phyloP scores from a whole-genome alignment of 2,329 filamentous ascomycete genomes.

The Xylariaceae sp. region DNA sequence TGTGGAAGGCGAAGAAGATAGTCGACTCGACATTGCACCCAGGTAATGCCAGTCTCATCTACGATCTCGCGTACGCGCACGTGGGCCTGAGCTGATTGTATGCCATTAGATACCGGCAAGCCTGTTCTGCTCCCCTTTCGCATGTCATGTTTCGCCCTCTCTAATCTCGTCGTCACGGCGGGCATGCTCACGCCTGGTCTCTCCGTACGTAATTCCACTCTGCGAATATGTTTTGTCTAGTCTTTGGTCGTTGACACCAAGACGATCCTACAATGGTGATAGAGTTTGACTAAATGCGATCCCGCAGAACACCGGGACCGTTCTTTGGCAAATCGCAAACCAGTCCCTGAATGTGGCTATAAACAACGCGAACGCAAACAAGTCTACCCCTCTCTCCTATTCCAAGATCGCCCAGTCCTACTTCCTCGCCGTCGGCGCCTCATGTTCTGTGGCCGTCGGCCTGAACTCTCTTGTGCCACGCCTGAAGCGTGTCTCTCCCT shows the following conservation, averaged over 20 bases:
- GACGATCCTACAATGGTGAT: background rate
- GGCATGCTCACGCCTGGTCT: constrained; percentile 95
- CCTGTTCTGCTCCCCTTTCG: constrained; percentile 92
- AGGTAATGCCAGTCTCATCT: constrained; percentile 49
- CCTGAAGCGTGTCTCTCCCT: constrained; percentile 70
- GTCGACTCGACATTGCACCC: constrained; percentile 95
- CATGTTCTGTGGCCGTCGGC: constrained; percentile 88
- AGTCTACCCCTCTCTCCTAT: constrained; percentile 82
- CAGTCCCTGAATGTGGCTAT: constrained; percentile 98
- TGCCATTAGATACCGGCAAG: constrained; percentile 73
- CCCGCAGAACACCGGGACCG: constrained; percentile 68
- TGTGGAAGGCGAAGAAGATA: constrained; percentile 96
- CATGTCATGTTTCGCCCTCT: constrained; percentile 93
- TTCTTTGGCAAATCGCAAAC: constrained; percentile 93
- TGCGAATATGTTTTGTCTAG: background rate
- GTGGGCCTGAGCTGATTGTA: constrained; percentile 12
- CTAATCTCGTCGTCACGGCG: constrained; percentile 89
- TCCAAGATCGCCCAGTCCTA: constrained; percentile 85
- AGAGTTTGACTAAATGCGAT: constrained; percentile 10
- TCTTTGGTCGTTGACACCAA: too few species aligned
- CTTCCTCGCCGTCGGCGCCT: constrained; percentile 84
- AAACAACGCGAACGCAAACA: constrained; percentile 97
- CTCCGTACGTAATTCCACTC: constrained; percentile 44
- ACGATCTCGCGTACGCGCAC: background rate
- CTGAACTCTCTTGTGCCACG: constrained; percentile 87